phyloP scores from a whole-genome alignment of 2,329 filamentous ascomycete genomes.

The Paraphoma chrysanthemicola region DNA sequence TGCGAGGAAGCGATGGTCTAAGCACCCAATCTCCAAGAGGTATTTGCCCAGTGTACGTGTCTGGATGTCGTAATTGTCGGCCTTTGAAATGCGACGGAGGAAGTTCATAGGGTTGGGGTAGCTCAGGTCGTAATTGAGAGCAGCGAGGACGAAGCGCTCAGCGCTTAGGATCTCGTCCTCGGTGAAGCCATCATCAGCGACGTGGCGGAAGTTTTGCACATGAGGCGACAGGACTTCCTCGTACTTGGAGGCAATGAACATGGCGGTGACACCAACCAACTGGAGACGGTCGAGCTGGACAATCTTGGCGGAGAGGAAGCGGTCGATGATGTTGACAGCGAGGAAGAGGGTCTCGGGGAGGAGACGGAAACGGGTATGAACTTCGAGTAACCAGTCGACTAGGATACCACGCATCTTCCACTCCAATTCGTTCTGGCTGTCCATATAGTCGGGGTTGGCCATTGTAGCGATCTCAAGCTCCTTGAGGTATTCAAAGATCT shows the following conservation, averaged over 20 bases:
- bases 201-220: constrained; percentile 94
- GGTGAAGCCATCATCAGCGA: constrained; percentile 94
- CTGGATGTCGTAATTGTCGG: constrained; percentile 98
- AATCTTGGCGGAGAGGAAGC: constrained; percentile 93
- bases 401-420: constrained; percentile 99
- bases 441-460: constrained; percentile 94
- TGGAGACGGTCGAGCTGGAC: constrained; percentile 96
- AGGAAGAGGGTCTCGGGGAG: constrained; percentile 96
- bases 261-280: constrained; percentile 95
- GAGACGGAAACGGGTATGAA: constrained; percentile 95
- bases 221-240: constrained; percentile 97
- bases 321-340: constrained; percentile 97
- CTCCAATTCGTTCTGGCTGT: constrained; percentile 90
- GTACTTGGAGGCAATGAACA: constrained; percentile 99
- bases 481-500: constrained; percentile 95
- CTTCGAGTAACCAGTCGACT: constrained; percentile 97
- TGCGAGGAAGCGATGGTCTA: constrained; percentile 92
- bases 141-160: constrained; percentile 91
- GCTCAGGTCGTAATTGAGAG: constrained; percentile 94
- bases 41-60: constrained; percentile 98
- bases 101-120: constrained; percentile 99
- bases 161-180: constrained; percentile 95
- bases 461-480: constrained; percentile 81
- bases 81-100: constrained; percentile 96
- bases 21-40: constrained; percentile 92